phyloP scores from a whole-genome alignment of 2,329 filamentous ascomycete species.

The Dactylellina haptotyla region DNA sequence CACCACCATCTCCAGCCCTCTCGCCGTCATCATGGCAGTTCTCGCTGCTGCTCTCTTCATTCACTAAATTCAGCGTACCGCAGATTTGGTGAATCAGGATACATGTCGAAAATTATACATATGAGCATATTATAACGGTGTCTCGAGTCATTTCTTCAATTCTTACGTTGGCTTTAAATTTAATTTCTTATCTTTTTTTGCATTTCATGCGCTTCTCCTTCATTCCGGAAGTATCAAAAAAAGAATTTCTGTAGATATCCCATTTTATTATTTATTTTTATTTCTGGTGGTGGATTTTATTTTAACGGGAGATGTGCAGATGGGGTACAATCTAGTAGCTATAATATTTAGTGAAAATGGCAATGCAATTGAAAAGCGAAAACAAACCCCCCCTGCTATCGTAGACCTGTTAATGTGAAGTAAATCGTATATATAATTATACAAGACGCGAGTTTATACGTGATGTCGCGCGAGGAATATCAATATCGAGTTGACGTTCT shows the following conservation, averaged over 20 bases:
- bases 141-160: conserved; percentile 28
- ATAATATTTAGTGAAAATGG: conserved; percentile 31
- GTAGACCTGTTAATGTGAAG: not conserved
- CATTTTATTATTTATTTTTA: conserved; percentile 20
- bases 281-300: conserved; percentile 9
- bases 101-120: conserved; percentile 12
- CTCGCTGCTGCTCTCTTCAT: conserved; percentile 50
- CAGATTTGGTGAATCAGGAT: conserved; percentile 6
- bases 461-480: no score
- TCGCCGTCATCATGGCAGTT: conserved; percentile 52
- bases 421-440: not conserved
- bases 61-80: conserved; percentile 31
- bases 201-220: not conserved
- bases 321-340: conserved; percentile 15
- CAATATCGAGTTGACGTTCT: no score
- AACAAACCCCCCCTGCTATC: no score
- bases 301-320: not conserved
- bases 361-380: conserved; percentile 38
- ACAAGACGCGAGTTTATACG: no score
- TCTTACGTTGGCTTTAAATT: conserved; percentile 22
- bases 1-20: conserved; percentile 45
- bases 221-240: conserved; percentile 20
- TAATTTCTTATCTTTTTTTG: conserved; percentile 1
- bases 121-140: conserved; percentile 43
- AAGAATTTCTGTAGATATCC: conserved; percentile 48